Percentiles rank a stretch among this genome's conserved stretches.
These are phyloP conservation scores for Asclepias syriaca DNA, from an alignment of 257 asterid genomes.

Conservation along the genomic window DNA sequence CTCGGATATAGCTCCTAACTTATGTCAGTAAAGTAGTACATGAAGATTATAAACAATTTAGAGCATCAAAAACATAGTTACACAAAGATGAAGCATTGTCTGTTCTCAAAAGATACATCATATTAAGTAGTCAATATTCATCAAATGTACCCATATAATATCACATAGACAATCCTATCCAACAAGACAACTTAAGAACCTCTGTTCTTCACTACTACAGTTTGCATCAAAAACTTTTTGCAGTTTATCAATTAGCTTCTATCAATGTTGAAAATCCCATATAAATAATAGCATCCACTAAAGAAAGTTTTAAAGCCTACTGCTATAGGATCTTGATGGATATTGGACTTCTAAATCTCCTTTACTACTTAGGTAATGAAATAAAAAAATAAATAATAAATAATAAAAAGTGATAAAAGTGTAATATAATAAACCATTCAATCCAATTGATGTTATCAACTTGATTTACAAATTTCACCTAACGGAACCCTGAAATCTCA, in stretches of 20 bases:
- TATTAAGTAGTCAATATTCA: neutral
- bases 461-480: neutral
- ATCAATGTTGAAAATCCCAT: neutral
- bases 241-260: neutral
- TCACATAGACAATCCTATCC: neutral
- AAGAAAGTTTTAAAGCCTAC: neutral
- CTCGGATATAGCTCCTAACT: neutral
- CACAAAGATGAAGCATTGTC: neutral
- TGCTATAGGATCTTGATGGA: neutral
- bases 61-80: neutral
- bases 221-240: neutral
- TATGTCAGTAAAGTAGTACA: neutral
- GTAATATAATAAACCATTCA: neutral
- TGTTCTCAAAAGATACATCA: neutral
- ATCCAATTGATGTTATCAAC: neutral
- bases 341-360: neutral
- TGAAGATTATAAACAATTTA: neutral
- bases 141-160: neutral
- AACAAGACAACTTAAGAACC: neutral
- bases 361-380: neutral
- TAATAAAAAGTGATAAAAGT: too few relatives aligned
- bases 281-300: neutral
- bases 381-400: neutral
- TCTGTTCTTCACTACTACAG: neutral
- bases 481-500: neutral